Conservation (phyloP, 371 early-diverging fungal genomes). For the Mucor saturninus region DNA sequence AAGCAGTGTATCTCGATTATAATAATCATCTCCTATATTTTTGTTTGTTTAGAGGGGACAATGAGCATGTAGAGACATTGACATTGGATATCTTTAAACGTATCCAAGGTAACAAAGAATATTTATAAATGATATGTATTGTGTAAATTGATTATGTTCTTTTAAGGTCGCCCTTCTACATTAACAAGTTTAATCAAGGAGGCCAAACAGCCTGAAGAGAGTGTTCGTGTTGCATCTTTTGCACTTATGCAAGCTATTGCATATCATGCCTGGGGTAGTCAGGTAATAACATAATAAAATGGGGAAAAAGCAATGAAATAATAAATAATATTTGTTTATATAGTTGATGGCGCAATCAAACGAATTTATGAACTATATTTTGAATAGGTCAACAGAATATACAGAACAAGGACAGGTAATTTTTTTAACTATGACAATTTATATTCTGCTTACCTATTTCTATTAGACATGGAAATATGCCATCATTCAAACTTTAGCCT, state of each 20-base stretch:
- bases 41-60: conserved; percentile 17
- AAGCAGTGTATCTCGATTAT: not conserved
- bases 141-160: not conserved
- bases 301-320: not conserved
- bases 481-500: conserved; percentile 38
- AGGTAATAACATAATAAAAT: conserved; percentile 29
- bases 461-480: conserved; percentile 51
- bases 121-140: not conserved
- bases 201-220: conserved; percentile 47
- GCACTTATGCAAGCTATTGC: conserved; percentile 48
- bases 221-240: conserved; percentile 46
- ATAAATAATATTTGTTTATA: not conserved
- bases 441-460: not conserved
- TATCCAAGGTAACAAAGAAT: conserved; percentile 27
- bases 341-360: conserved; percentile 41
- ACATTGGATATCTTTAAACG: conserved; percentile 32
- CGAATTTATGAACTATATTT: conserved; percentile 49
- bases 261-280: conserved; percentile 44
- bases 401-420: conserved; percentile 46
- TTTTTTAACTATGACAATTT: too few relatives aligned
- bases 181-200: conserved; percentile 32
- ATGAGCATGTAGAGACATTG: conserved; percentile 32
- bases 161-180: conserved; percentile 24
- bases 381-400: conserved; percentile 50
- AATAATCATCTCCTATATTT: not conserved